Evolutionary conservation across 2,329 filamentous ascomycete genomes (phyloP).

Genomic region (Trichoderma sp.): DNA sequence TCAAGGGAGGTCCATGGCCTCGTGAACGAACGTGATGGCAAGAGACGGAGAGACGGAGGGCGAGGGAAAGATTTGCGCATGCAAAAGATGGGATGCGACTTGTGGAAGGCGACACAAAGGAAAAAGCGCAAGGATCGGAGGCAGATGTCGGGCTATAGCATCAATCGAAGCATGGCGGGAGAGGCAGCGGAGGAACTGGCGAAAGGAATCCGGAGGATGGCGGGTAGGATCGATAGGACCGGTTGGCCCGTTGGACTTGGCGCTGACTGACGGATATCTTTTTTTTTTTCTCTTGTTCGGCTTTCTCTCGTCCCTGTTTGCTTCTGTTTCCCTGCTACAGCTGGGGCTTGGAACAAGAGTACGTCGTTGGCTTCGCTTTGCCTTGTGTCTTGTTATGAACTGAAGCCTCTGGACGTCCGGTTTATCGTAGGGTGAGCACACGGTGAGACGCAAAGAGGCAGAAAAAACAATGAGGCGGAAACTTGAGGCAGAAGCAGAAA

Average conservation of each 20-base stretch:
- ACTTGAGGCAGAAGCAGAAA: not conserved
- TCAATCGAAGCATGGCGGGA: conserved; percentile 19
- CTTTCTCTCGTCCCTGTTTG: not conserved
- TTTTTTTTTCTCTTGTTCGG: not conserved
- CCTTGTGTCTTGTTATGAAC: not conserved
- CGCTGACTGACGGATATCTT: not conserved
- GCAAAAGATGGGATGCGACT: not conserved
- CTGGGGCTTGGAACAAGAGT: not conserved
- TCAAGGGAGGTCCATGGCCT: conserved; percentile 19
- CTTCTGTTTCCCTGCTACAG: not conserved
- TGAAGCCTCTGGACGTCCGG: not conserved
- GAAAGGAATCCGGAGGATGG: not conserved
- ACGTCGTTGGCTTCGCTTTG: not conserved
- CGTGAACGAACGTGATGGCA: not conserved
- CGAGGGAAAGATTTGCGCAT: not conserved
- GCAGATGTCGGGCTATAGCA: conserved; percentile 8
- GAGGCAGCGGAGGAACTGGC: not conserved
- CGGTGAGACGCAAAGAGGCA: not conserved
- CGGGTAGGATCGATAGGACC: not conserved
- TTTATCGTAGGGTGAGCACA: not conserved
- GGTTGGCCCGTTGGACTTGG: conserved; percentile 6
- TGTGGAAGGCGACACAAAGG: conserved; percentile 14
- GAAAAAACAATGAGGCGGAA: not conserved
- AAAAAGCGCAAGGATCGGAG: not conserved
- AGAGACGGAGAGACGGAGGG: not conserved